Evolutionary conservation across 2,329 filamentous ascomycete species (phyloP).

Genomic region (Hypocreales sp.): DNA sequence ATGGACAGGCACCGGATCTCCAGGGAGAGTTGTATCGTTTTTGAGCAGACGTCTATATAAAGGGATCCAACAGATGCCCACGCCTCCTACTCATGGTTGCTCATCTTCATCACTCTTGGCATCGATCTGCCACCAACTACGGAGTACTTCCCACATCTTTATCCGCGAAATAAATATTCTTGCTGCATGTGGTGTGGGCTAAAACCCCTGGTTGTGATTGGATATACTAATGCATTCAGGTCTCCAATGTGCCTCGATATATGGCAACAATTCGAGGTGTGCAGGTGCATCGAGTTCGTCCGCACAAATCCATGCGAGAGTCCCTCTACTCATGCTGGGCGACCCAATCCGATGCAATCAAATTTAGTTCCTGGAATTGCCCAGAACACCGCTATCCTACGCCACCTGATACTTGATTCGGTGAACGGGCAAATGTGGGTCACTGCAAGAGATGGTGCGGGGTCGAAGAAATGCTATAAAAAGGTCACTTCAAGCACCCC

Average conservation of each 20-base stretch:
- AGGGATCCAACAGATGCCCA: background rate
- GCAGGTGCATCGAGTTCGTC: background rate
- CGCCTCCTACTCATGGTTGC: background rate
- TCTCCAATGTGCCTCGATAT: background rate
- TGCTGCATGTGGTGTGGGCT: background rate
- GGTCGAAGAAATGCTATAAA: background rate
- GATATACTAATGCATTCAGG: background rate
- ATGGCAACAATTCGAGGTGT: background rate
- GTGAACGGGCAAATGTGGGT: background rate
- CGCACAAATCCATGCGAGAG: background rate
- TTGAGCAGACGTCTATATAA: background rate
- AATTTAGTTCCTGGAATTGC: conserved; percentile 1
- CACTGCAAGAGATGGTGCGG: background rate
- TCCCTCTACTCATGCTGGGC: background rate
- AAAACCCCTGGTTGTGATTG: background rate
- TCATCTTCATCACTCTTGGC: background rate
- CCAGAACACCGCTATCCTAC: conserved; percentile 1
- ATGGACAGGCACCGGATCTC: too few relatives aligned
- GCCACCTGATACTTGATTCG: conserved; percentile 1
- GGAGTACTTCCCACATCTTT: background rate
- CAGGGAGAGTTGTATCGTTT: too few relatives aligned
- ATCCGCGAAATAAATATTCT: background rate
- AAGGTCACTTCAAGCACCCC: background rate
- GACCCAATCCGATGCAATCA: background rate
- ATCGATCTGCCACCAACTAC: background rate